These are phyloP conservation scores for Umbilicaria muhlenbergii DNA, from an alignment of 495 filamentous ascomycete genomes.

Conservation along the genomic window DNA sequence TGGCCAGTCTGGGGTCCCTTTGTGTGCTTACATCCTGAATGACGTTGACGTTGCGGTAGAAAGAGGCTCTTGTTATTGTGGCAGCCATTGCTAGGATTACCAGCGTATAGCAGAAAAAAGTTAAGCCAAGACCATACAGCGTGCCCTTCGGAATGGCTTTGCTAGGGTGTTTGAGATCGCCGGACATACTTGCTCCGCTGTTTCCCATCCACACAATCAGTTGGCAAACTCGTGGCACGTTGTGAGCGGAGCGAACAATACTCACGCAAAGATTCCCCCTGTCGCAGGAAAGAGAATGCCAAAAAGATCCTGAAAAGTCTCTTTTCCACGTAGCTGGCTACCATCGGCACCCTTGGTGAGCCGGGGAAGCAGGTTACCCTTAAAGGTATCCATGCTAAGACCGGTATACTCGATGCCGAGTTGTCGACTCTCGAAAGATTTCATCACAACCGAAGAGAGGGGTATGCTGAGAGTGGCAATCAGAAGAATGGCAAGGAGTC, in stretches of 20 bases:
- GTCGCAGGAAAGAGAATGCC: slow-evolving; percentile 80
- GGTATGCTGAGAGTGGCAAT: slow-evolving; percentile 73
- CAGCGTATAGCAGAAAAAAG: slow-evolving; percentile 57
- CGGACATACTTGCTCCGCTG: slow-evolving; percentile 79
- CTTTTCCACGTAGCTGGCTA: slow-evolving; percentile 46
- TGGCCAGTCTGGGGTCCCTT: not conserved
- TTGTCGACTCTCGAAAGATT: slow-evolving; percentile 45
- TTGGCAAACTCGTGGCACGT: slow-evolving; percentile 10
- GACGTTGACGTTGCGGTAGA: slow-evolving; percentile 61
- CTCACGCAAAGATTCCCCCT: slow-evolving; percentile 51
- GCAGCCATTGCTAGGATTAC: slow-evolving; percentile 73
- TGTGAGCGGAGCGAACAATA: not conserved
- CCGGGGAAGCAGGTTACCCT: slow-evolving; percentile 52
- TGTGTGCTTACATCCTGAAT: slow-evolving; percentile 46
- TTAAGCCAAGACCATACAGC: slow-evolving; percentile 56
- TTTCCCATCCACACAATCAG: not conserved
- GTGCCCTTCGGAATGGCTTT: slow-evolving; percentile 75
- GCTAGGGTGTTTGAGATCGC: slow-evolving; percentile 69
- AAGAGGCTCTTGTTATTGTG: slow-evolving; percentile 56
- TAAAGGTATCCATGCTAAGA: slow-evolving; percentile 48
- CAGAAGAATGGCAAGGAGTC: slow-evolving; percentile 56
- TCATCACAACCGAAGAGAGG: slow-evolving; percentile 48
- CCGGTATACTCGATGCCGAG: slow-evolving; percentile 65
- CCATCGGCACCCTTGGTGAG: slow-evolving; percentile 53
- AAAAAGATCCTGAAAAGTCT: slow-evolving; percentile 72